Base-by-base conservation (phyloP, 345 rosid genomes). In the Populus davidiana region DNA sequence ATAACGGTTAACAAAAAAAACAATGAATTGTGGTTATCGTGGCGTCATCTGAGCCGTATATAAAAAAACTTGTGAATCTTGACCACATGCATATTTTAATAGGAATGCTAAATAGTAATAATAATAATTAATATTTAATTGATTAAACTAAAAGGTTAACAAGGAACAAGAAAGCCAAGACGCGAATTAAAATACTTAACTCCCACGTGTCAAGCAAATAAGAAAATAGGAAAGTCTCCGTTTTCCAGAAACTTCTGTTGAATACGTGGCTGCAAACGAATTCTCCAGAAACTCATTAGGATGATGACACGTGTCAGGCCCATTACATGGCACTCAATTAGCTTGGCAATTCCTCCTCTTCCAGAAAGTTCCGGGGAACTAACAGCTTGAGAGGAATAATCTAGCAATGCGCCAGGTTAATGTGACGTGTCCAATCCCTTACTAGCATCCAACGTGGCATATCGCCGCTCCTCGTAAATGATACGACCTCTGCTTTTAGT, bases 391-490 rank as follows among this genome's bases (percentile, higher is more conserved):
- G 62, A 64, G 33, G 75, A 80, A 78, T 54, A 78, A 84, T 78
- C 83, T 20, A 49, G 49, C 78, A 38, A 78, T 82, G 86, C 91
- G 91, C 47, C 74, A 0, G 20, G 87, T 82, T 79, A n/a, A 1
- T 12, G 61, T 83, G 90, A 88, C 93, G 88, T 88, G 88, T 83
- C 47, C 0, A 0, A 2, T 0, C 0, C 13, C 75, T 63, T 85
- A 86, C 83, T 83, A 87, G 85, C 71, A 72, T 88, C 92, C 82
- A 21, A 89, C 83, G 90, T 92, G 93, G 90, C 89, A 73, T 72
- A 1, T 70, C 47, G 82, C 29, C 52, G 38, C 2, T 74, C 79
- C 81, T 59, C 67, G 93, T 56, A 83, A 84, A 72, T 83, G 92
- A 87, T 89, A 81, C 89, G 89, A 80, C 25, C 69, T 39, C 14